Evolutionary conservation across 164 flowering plant species (phyloP).

Genomic region (Nymphaea thermarum): DNA sequence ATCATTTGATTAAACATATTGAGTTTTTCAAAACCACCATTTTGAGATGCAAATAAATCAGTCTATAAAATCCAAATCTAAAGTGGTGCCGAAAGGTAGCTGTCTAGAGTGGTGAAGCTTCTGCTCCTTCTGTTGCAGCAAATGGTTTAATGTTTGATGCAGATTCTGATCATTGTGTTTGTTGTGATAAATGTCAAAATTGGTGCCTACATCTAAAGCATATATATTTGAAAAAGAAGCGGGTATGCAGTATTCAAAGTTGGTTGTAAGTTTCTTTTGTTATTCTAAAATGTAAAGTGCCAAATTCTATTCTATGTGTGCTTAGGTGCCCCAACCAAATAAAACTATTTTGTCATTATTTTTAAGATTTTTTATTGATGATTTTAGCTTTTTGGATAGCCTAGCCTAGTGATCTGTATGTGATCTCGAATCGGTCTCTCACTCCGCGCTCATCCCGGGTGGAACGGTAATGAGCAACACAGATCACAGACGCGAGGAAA

Average conservation of each 20-base stretch:
- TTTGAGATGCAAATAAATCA: no score
- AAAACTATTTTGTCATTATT: neutral
- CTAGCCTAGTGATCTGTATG: no score
- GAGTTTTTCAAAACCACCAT: no score
- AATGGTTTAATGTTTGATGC: slow-evolving; percentile 6
- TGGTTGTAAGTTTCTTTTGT: slow-evolving; percentile 79
- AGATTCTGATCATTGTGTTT: slow-evolving; percentile 58
- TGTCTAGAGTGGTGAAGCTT: neutral
- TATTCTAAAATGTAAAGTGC: neutral
- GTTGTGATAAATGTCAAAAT: slow-evolving; percentile 70
- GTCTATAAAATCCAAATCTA: no score
- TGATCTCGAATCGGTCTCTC: no score
- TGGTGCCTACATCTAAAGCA: slow-evolving; percentile 92
- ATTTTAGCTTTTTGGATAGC: neutral
- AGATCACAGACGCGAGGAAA: no score
- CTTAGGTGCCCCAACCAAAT: no score
- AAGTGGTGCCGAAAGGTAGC: no score
- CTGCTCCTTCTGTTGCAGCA: neutral
- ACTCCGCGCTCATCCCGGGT: no score
- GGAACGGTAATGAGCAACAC: no score
- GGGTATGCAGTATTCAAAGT: slow-evolving; percentile 80
- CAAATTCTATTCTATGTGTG: neutral
- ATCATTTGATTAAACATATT: no score
- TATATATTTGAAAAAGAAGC: slow-evolving; percentile 59
- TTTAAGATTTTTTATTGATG: neutral